Conservation (phyloP, 192 early-diverging fungal genomes). For the Chytriomyces hyalinus region DNA sequence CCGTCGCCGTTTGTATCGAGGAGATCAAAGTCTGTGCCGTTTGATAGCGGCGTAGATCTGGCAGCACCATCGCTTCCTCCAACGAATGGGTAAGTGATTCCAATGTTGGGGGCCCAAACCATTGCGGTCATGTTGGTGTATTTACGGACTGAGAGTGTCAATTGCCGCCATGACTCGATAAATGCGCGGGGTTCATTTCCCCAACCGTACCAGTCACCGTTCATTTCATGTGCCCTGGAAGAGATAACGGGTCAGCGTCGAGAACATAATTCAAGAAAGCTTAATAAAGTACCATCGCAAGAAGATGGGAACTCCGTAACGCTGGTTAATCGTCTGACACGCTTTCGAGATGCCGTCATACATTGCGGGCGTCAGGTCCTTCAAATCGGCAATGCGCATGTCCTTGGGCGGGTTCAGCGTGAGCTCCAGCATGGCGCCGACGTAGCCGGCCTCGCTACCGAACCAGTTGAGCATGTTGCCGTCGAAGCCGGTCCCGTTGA, state of each 20-base stretch:
- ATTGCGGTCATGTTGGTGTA: constrained; percentile 58
- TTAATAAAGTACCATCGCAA: constrained; percentile 36
- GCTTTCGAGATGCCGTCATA: constrained; percentile 36
- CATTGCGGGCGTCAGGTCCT: constrained; percentile 32
- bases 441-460: constrained; percentile 36
- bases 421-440: constrained; percentile 46
- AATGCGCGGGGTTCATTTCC: constrained; percentile 38
- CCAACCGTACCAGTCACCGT: constrained; percentile 40
- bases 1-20: constrained; percentile 51
- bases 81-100: constrained; percentile 51
- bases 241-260: not conserved
- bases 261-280: not conserved
- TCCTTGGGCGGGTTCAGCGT: constrained; percentile 38
- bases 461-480: constrained; percentile 46
- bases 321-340: constrained; percentile 40
- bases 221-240: not conserved
- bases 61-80: constrained; percentile 15
- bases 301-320: constrained; percentile 48
- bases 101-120: constrained; percentile 58
- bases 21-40: constrained; percentile 33
- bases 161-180: constrained; percentile 31
- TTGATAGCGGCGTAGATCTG: constrained; percentile 2
- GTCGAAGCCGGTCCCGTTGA: constrained; percentile 29
- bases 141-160: constrained; percentile 38
- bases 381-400: constrained; percentile 13